phyloP scores from a whole-genome alignment of 306 rosid genomes.

The Chamaecrista fasciculata region DNA sequence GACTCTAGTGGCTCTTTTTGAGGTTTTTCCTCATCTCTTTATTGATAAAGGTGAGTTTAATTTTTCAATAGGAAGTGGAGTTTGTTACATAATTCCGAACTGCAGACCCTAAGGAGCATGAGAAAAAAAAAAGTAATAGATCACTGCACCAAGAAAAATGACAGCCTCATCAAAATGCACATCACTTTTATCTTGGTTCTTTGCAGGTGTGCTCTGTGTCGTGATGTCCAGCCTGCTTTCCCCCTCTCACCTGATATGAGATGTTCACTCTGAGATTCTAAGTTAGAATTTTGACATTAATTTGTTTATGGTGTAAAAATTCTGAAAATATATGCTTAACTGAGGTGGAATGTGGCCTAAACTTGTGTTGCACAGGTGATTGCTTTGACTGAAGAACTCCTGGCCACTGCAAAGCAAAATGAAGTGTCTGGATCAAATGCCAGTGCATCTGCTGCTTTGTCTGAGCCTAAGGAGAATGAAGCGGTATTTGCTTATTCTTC shows the following conservation, averaged over 20 bases:
- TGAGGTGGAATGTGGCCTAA: conserved; percentile 49
- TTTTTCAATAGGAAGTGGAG: conserved; percentile 34
- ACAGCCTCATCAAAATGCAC: conserved; percentile 56
- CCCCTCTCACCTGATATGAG: conserved; percentile 65
- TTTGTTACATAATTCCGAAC: conserved; percentile 38
- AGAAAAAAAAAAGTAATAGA: conserved; percentile 25
- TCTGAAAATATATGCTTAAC: conserved; percentile 24
- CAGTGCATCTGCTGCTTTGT: conserved; percentile 43
- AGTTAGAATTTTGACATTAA: conserved; percentile 59
- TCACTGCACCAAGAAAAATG: conserved; percentile 35
- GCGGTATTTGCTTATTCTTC: conserved; percentile 38
- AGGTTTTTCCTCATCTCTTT: conserved; percentile 41
- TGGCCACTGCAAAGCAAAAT: conserved; percentile 78
- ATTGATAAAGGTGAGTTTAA: conserved; percentile 53
- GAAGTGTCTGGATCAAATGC: conserved; percentile 49
- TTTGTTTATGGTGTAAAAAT: conserved; percentile 38
- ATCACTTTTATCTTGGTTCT: conserved; percentile 84
- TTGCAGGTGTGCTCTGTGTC: conserved; percentile 88
- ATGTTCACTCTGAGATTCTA: conserved; percentile 73
- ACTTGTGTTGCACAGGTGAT: conserved; percentile 67
- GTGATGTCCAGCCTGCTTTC: conserved; percentile 75
- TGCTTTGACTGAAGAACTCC: conserved; percentile 88
- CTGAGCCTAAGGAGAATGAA: conserved; percentile 38
- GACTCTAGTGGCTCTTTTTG: conserved; percentile 46
- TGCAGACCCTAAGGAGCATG: conserved; percentile 38